Evolutionary conservation across 176 grass and related monocot genomes (phyloP).

Genomic region (Bonia amplexicaulis): DNA sequence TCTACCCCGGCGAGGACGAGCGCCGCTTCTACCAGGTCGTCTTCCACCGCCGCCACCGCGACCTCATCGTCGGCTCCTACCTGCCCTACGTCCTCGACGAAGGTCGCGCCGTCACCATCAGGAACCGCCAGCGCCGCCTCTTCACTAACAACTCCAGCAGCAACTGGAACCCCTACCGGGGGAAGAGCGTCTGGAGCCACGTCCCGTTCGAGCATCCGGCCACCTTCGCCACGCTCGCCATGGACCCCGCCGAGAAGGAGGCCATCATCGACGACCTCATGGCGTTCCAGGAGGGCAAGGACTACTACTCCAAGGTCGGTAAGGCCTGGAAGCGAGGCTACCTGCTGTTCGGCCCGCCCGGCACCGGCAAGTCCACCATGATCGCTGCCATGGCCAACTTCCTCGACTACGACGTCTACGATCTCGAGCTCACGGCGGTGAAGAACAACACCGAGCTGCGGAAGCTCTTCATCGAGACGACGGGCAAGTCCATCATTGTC

Average conservation of each 20-base stretch:
- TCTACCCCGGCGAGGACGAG: not conserved
- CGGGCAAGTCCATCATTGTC: constrained; percentile 67
- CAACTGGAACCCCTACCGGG: constrained; percentile 5
- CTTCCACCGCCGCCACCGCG: constrained; percentile 52
- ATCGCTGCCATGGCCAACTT: constrained; percentile 73
- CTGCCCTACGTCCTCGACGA: constrained; percentile 28
- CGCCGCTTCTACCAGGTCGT: constrained; percentile 38
- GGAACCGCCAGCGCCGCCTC: constrained; percentile 58
- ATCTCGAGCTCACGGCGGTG: constrained; percentile 56
- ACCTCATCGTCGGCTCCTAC: constrained; percentile 42
- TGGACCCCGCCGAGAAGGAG: not conserved
- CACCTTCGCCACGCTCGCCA: not conserved
- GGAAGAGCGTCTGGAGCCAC: not conserved
- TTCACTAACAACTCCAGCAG: constrained; percentile 60
- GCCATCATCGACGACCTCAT: not conserved
- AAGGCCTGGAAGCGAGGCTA: constrained; percentile 50
- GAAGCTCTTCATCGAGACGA: constrained; percentile 74
- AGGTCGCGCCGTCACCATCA: constrained; percentile 37
- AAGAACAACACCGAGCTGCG: constrained; percentile 70
- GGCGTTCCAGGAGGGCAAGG: not conserved
- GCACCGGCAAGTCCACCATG: constrained; percentile 83
- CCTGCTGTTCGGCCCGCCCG: constrained; percentile 36
- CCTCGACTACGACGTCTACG: constrained; percentile 66
- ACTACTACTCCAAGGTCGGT: no score
- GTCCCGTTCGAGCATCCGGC: not conserved